Evolutionary conservation across 2,329 filamentous ascomycete species (phyloP), one percentile per base, ranked within the genome.

Genomic region (Teratosphaeriaceae sp.): DNA sequence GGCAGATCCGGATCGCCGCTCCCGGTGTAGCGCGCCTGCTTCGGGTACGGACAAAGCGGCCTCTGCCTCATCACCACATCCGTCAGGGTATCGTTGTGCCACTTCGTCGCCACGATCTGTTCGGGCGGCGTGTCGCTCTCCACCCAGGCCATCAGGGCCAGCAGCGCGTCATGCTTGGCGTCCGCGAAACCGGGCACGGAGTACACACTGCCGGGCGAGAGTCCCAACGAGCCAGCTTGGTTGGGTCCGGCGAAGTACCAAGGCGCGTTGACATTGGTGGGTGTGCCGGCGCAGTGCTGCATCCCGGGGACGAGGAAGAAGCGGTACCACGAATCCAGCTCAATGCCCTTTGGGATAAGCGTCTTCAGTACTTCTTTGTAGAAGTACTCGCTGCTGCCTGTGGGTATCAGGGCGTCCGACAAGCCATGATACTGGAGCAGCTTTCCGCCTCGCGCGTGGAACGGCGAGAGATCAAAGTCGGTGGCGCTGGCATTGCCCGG

Each of bases 351-450:
- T 0, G 62, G 58, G 18, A 55, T 46, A 21, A 69, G 43, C 1
- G 56, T 57, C 4, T 54, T 55, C 13, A 52, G 34, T 1, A 75
- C 66, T 11, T 68, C 64, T 13, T 66, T 61, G 56, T 75, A 73
- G 52, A 67, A 80, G 54, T 73, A 73, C 9, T 72, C 66, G 1
- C 69, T 71, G 15, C 71, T 66, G 0, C 68, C 68, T 0, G 69
- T 70, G 15, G 72, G 68, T 39, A 79, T 80, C 9, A 65, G 52
- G 1, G 51, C 60, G 46, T 71, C 68, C 7, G 54, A 50, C 31
- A 74, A 66, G 8, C 72, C 66, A 27, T 75, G 66, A 45, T 65
- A 69, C 16, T 52, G 62, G 30, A 63, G 59, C 38, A 59, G 56
- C 45, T 70, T 70, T 4, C 66, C 66, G n/a, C 67, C 66, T 20